Evolutionary conservation across 1,284 basidiomycete genomes (phyloP), one percentile per base, ranked within the genome.

Genomic region (Cutaneotrichosporon daszewskae): DNA sequence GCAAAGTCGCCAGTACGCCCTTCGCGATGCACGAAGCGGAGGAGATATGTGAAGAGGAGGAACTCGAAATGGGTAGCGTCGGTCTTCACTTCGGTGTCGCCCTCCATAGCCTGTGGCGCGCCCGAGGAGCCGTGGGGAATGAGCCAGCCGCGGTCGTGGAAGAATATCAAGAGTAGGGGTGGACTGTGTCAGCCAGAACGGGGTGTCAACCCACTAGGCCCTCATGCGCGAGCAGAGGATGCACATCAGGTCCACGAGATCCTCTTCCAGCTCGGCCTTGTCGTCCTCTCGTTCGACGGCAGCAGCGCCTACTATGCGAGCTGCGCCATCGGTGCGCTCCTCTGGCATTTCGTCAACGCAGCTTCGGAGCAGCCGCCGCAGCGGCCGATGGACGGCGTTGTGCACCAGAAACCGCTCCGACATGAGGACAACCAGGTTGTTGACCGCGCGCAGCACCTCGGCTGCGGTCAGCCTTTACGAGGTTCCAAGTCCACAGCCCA

Each of bases 1-100:
- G 94, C 90, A 60, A 89, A 87, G 64, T 96, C 91, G 13, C 94
- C 94, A 22, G 89, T 90, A 24, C 85, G 80, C 22, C 90, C 90
- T 72, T 97, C 92, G 40, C 91, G 81, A 64, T 97, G 94, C 17
- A 91, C 85, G 62, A 92, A 97, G 3, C 91, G 87, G 16, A 97
- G 80, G 26, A 98, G 81, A 62, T 95, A 95, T 55, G 92, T 89
- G 76, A 97, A 96, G 11, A 95, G 75, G 10, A 94, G 78, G 61
- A 94, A 95, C 62, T 95, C 90, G 59, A 92, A 92, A 72, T 91
- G 59, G n/a, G 46, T 28, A 18, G 36, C 20, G 22, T 36, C 20
- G 28, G 28, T 31, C 6, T 7, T 31, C 28, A n/a, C 28, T 31
- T n/a, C 13, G 7, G 7, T n/a, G 28, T 31, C 28, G 28, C 28